phyloP scores from a whole-genome alignment of 2,329 filamentous ascomycete genomes.

The Hypoxylon sp. region DNA sequence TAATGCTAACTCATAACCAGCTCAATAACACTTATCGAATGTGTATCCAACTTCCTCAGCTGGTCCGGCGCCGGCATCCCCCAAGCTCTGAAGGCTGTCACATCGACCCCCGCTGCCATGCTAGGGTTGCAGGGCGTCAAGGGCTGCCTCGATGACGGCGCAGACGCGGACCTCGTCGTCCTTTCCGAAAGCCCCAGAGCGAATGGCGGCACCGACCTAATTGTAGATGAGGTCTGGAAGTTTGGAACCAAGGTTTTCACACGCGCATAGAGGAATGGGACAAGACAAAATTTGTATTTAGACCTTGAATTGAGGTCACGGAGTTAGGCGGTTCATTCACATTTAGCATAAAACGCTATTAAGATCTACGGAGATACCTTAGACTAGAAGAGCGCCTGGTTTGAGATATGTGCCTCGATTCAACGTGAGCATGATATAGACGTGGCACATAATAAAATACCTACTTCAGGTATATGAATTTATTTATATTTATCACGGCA shows the following conservation, averaged over 20 bases:
- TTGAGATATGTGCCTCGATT: not conserved
- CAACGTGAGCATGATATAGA: too few species aligned
- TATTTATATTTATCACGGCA: too few species aligned
- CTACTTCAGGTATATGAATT: too few species aligned
- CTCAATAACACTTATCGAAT: slow-evolving; percentile 79
- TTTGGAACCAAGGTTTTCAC: slow-evolving; percentile 67
- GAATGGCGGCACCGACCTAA: slow-evolving; percentile 58
- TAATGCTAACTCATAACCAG: slow-evolving; percentile 48
- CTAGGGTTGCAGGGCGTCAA: slow-evolving; percentile 73
- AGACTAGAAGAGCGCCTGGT: slow-evolving; percentile 8
- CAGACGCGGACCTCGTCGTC: slow-evolving; percentile 75
- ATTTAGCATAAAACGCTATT: slow-evolving; percentile 9
- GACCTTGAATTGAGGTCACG: slow-evolving; percentile 16
- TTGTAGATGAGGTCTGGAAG: slow-evolving; percentile 82
- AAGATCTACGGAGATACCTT: too few species aligned
- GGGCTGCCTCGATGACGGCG: slow-evolving; percentile 69
- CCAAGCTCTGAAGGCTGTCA: slow-evolving; percentile 76
- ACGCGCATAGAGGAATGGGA: slow-evolving; percentile 14
- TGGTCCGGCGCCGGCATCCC: slow-evolving; percentile 76
- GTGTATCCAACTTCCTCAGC: slow-evolving; percentile 80
- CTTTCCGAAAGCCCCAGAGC: slow-evolving; percentile 62
- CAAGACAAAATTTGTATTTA: slow-evolving; percentile 19
- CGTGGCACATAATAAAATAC: too few species aligned
- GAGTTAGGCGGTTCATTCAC: slow-evolving; percentile 18
- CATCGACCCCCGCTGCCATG: slow-evolving; percentile 79